Evolutionary conservation across 805 yeast genomes (phyloP), one percentile per base, ranked within the genome.

Genomic region (Yarrowia deformans): DNA sequence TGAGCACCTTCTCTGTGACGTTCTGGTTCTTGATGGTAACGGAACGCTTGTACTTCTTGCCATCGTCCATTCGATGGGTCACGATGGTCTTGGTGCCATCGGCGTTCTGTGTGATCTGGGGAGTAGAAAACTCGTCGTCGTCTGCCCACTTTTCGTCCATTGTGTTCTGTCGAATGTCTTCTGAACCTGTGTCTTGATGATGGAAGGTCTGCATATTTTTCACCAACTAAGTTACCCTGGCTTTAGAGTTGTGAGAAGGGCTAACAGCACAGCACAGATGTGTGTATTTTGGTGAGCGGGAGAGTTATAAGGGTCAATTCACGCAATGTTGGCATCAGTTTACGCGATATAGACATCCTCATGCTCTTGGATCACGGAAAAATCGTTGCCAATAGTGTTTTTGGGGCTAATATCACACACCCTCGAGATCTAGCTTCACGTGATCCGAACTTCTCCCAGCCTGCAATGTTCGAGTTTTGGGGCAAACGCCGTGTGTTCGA

Each of bases 51-150:
- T 90, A 91, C 77, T 90, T 93, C 79, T 91, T 88, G 61, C 86
- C 88, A 74, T 90, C 89, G 72, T 86, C 81, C 54, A 74, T 61
- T 76, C 90, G 85, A 82, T 84, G 93, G 52, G 93, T 86, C 70
- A 93, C 85, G 68, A 94, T 88, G 10, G 97, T 91, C 80, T 90
- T 92, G 70, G 97, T 90, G 69, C 97, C 97, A 77, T 93, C 98
- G 45, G 87, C 82, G 77, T 93, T 92, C 56, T 85, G 85, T 68
- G 87, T 90, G 74, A 91, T 84, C 77, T 88, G 89, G 67, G 97
- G 90, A 56, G 88, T 83, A 67, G 88, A 88, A 72, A 90, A 85
- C 48, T 71, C 77, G 48, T 75, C 79, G 32, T 74, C 77, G 66
- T 60, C 66, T n/a, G 66, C 66, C 66, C 66, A 60, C 66, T 60